Evolutionary conservation across 2,329 filamentous ascomycete species (phyloP).

Genomic region (Penicillium sp.): DNA sequence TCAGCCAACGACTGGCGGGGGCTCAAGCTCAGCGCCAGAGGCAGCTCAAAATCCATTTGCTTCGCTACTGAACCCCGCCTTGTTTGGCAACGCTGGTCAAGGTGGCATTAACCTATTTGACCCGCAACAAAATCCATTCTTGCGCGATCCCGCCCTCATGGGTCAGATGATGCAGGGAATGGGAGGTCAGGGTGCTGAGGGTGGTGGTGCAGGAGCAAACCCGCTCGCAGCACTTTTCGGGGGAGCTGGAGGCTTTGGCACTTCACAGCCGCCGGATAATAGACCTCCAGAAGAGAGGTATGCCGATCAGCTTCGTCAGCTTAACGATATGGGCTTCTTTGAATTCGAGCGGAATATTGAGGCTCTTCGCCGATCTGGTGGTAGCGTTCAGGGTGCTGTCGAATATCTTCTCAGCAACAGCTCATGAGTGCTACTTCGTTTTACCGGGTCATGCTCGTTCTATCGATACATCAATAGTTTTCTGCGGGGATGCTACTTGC

Average conservation of each 20-base stretch:
- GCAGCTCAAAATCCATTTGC: constrained; percentile 61
- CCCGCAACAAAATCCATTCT: constrained; percentile 48
- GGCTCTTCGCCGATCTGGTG: constrained; percentile 79
- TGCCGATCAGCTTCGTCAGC: constrained; percentile 77
- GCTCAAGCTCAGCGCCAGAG: constrained; percentile 33
- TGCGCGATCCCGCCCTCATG: constrained; percentile 56
- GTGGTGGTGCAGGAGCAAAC: constrained; percentile 34
- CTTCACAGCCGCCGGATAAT: constrained; percentile 63
- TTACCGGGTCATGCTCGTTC: background rate
- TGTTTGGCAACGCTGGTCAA: constrained; percentile 30
- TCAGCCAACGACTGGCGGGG: constrained; percentile 26
- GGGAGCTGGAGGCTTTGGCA: constrained; percentile 45
- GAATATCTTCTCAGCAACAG: constrained; percentile 36
- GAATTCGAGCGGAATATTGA: constrained; percentile 92
- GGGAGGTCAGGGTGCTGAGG: constrained; percentile 34
- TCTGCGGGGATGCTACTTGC: no score
- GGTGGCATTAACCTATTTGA: constrained; percentile 43
- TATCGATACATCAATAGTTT: no score
- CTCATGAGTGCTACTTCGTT: constrained; percentile 16
- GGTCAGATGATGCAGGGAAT: constrained; percentile 51
- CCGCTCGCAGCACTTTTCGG: constrained; percentile 47
- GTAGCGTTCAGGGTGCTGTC: constrained; percentile 78
- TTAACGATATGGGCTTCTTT: constrained; percentile 99
- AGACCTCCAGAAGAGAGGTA: constrained; percentile 91
- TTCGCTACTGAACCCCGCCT: constrained; percentile 52